Evolutionary conservation across 495 filamentous ascomycete genomes (phyloP).

Genomic region (Aspergillus carlsbadensis): DNA sequence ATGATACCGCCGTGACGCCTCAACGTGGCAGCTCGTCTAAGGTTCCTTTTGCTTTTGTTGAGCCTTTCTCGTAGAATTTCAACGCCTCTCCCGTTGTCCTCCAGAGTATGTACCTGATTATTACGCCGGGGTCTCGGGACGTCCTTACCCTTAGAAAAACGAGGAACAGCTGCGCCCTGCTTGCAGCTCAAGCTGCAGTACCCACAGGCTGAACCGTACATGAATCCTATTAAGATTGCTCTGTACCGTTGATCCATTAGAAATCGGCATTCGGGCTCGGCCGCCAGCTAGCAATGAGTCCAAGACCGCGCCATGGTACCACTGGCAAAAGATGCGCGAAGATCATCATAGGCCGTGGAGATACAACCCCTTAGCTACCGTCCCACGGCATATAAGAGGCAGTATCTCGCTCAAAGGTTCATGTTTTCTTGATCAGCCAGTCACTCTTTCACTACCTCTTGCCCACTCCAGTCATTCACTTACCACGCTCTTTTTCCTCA

Average conservation of each 20-base stretch:
- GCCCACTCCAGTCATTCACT: slow-evolving; percentile 35
- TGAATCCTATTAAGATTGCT: background rate
- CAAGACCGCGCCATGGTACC: background rate
- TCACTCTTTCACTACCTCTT: slow-evolving; percentile 21
- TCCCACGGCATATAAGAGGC: slow-evolving; percentile 17
- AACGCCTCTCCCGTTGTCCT: too few relatives aligned
- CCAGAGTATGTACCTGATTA: too few relatives aligned
- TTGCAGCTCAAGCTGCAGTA: too few relatives aligned
- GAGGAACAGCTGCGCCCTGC: too few relatives aligned
- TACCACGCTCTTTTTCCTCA: slow-evolving; percentile 11
- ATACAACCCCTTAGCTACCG: background rate
- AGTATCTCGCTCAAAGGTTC: background rate
- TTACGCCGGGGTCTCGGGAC: too few relatives aligned
- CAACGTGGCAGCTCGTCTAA: too few relatives aligned
- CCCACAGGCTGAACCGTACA: too few relatives aligned
- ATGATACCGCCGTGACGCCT: too few relatives aligned
- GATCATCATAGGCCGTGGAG: background rate
- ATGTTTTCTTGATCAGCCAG: slow-evolving; percentile 14
- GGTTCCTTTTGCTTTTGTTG: too few relatives aligned
- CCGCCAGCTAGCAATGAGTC: background rate
- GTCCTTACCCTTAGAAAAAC: too few relatives aligned
- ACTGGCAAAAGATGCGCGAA: background rate
- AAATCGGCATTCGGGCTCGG: background rate
- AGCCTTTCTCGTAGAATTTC: too few relatives aligned
- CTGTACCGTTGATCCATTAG: background rate